Base-by-base conservation (phyloP, 2,329 filamentous ascomycete species). In the Aspergillus quadrilineatus region DNA sequence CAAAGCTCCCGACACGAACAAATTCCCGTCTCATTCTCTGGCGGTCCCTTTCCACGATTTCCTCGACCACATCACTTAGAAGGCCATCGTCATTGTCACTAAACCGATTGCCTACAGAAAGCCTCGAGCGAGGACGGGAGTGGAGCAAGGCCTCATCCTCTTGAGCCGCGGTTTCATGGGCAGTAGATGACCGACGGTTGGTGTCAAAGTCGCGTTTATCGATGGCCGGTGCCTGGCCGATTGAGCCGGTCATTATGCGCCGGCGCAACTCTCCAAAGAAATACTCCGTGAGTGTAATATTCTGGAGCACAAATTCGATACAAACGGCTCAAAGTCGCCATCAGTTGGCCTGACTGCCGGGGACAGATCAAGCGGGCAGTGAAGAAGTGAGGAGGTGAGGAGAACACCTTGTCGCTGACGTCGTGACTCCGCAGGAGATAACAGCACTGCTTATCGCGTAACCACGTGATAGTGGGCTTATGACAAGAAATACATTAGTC, bases 1-100 rank as follows among this genome's bases (percentile, higher is more conserved):
- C 73, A 69, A 87, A 87, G 69, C 82, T 83, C 56, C 79, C 66
- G 60, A 83, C 80, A 53, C 84, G 77, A 4, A 80, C 66, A 6
- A 80, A 70, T 62, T 84, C 76, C 62, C 75, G 79, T 60, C 79
- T 78, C 75, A 86, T 78, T 60, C 74, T 79, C 63, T 72, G 69
- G 56, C 83, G 77, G 68, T 86, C 84, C 56, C 81, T 78, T 61
- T 82, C 79, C 53, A 82, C 78, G 63, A 86, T 84, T 62, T 82
- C 83, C 53, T 82, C 81, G 30, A 84, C 83, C 9, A 86, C 82
- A 64, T 86, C 79, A 56, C 78, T 82, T 67, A 87, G 81, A 67
- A 87, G 82, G 7, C 72, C 72, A 48, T 73, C 71, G n/a, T 66
- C 63, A 6, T 60, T 55, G 28, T 59, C 58, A n/a, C 59, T 63